phyloP scores from a whole-genome alignment of 2,329 filamentous ascomycete species.

The Fusarium domesticum region DNA sequence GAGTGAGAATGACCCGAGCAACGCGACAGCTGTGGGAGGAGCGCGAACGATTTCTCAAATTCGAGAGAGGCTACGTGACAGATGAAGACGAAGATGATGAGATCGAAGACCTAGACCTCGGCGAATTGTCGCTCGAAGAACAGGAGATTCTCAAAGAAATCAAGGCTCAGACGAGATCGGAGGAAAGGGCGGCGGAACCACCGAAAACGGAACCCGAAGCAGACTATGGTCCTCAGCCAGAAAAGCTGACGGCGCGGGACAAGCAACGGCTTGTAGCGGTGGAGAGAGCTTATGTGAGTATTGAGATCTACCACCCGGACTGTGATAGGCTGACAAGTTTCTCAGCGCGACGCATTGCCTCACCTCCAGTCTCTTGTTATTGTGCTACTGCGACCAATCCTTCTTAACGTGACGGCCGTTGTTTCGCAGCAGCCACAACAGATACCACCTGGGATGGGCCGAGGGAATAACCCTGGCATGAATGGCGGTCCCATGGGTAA shows the following conservation, averaged over 20 bases:
- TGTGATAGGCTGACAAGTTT: not conserved
- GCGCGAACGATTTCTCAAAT: conserved; percentile 85
- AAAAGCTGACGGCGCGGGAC: conserved; percentile 50
- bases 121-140: conserved; percentile 43
- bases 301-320: too few relatives aligned
- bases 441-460: conserved; percentile 43
- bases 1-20: conserved; percentile 87
- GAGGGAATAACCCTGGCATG: conserved; percentile 38
- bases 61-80: conserved; percentile 82
- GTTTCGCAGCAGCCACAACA: conserved; percentile 58
- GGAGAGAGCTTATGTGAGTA: conserved; percentile 79
- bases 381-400: conserved; percentile 82
- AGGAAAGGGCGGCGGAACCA: conserved; percentile 23
- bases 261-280: conserved; percentile 68
- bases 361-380: conserved; percentile 91
- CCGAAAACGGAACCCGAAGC: conserved; percentile 28
- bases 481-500: conserved; percentile 38
- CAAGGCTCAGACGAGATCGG: conserved; percentile 35
- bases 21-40: conserved; percentile 95
- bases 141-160: conserved; percentile 40
- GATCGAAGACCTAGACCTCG: conserved; percentile 47
- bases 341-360: conserved; percentile 69
- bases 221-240: conserved; percentile 48
- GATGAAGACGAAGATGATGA: conserved; percentile 45
- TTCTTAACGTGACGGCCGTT: conserved; percentile 84